Percentiles rank a stretch among this genome's conserved stretches.
These are phyloP conservation scores for Bipolaris victoriae DNA, from an alignment of 2,329 filamentous ascomycete species.

Conservation along the genomic window DNA sequence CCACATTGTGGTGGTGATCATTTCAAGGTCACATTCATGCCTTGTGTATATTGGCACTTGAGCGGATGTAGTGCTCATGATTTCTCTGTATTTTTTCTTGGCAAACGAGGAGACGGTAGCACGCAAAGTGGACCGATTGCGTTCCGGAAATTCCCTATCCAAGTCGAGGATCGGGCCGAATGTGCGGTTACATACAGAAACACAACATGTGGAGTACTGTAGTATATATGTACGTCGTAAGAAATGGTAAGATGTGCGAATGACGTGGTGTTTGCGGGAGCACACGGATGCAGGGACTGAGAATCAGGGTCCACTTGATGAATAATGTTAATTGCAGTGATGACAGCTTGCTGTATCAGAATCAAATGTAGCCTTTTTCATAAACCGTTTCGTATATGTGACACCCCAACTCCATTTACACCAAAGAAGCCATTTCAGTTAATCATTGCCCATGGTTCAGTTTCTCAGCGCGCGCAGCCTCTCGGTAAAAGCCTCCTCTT, in stretches of 20 bases:
- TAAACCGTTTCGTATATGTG: background rate
- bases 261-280: background rate
- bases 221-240: too few relatives aligned
- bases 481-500: constrained; percentile 75
- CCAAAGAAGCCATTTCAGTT: background rate
- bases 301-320: background rate
- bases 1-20: too few relatives aligned
- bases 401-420: constrained; percentile 13
- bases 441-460: constrained; percentile 8
- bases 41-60: too few relatives aligned
- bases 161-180: background rate
- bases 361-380: background rate
- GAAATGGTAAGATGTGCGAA: background rate
- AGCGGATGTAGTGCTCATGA: too few relatives aligned
- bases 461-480: constrained; percentile 62
- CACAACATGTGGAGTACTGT: background rate
- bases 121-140: background rate
- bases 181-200: too few relatives aligned
- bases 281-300: background rate
- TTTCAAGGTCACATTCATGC: too few relatives aligned
- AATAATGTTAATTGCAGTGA: background rate
- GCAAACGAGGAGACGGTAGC: background rate
- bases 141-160: background rate
- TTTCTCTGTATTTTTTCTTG: too few relatives aligned
- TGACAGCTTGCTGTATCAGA: background rate